Evolutionary conservation across 352 stramenopile species (phyloP).

Genomic region (Thalassiosira mediterranea): DNA sequence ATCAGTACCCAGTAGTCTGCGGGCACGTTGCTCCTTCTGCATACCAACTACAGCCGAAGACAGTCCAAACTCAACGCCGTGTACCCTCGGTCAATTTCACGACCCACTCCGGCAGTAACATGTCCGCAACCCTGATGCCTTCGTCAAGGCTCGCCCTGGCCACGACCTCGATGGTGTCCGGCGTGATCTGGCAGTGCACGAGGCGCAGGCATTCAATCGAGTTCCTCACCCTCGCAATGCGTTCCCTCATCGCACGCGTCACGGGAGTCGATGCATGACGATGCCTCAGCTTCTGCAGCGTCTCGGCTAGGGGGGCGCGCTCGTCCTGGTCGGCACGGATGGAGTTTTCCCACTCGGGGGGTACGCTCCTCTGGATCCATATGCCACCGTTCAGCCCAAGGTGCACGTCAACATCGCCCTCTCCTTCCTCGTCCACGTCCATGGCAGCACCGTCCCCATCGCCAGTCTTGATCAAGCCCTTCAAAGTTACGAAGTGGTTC

Average conservation of each 20-base stretch:
- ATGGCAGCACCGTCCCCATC: conserved; percentile 32
- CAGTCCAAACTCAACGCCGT: too few relatives aligned
- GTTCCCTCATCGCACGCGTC: conserved; percentile 85
- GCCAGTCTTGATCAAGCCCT: conserved; percentile 62
- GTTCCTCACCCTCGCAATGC: conserved; percentile 89
- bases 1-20: background rate
- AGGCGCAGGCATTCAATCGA: conserved; percentile 88
- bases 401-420: conserved; percentile 87
- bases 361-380: conserved; percentile 91
- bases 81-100: conserved; percentile 67
- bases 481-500: conserved; percentile 92
- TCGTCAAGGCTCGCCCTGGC: conserved; percentile 81
- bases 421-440: conserved; percentile 42
- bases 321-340: conserved; percentile 72
- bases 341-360: conserved; percentile 53
- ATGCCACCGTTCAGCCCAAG: conserved; percentile 94
- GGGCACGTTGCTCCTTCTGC: background rate
- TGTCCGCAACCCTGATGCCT: conserved; percentile 55
- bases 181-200: conserved; percentile 90
- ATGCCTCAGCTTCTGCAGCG: conserved; percentile 90
- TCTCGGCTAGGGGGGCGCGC: conserved; percentile 85
- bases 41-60: too few relatives aligned
- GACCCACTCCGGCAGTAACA: conserved; percentile 72
- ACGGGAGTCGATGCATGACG: conserved; percentile 87
- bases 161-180: conserved; percentile 89